Evolutionary conservation across 306 rosid species (phyloP).

Genomic region (Herpetospermum pedunculosum): DNA sequence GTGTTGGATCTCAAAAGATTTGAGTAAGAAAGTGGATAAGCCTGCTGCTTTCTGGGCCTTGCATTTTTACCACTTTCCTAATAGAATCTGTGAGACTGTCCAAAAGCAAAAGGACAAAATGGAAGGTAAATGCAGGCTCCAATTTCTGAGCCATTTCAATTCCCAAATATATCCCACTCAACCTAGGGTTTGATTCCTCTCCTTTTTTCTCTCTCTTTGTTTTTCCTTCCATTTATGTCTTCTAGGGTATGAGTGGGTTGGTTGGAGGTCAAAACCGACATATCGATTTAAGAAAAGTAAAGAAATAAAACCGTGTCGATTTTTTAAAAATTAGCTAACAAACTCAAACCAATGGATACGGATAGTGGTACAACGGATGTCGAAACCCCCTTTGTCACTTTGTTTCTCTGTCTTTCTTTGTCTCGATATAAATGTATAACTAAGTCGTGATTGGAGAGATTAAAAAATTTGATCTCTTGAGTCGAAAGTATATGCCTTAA

Average conservation of each 20-base stretch:
- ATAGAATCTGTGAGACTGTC: neutral
- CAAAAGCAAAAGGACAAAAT: slow-evolving; percentile 1
- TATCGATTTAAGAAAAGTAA: neutral
- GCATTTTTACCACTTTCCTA: too few species aligned
- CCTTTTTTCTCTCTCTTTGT: neutral
- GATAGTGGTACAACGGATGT: neutral
- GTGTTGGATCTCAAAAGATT: neutral
- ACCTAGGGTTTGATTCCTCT: neutral
- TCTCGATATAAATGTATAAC: too few species aligned
- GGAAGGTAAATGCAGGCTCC: neutral
- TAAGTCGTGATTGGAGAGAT: too few species aligned
- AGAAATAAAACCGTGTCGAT: too few species aligned
- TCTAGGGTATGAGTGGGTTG: neutral
- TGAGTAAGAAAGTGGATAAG: neutral
- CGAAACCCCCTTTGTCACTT: neutral
- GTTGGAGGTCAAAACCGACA: neutral
- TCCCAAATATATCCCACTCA: neutral
- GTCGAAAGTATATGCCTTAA: too few species aligned
- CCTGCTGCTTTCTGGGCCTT: neutral
- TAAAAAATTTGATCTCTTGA: too few species aligned
- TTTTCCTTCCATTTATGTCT: neutral
- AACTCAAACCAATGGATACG: neutral
- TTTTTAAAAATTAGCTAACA: neutral
- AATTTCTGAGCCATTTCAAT: neutral
- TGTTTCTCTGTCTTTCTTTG: neutral